Percentiles rank a stretch among this genome's conserved stretches.
These are phyloP conservation scores for Orbilia blumenaviensis DNA, from an alignment of 2,329 filamentous ascomycete species.

Conservation along the genomic window DNA sequence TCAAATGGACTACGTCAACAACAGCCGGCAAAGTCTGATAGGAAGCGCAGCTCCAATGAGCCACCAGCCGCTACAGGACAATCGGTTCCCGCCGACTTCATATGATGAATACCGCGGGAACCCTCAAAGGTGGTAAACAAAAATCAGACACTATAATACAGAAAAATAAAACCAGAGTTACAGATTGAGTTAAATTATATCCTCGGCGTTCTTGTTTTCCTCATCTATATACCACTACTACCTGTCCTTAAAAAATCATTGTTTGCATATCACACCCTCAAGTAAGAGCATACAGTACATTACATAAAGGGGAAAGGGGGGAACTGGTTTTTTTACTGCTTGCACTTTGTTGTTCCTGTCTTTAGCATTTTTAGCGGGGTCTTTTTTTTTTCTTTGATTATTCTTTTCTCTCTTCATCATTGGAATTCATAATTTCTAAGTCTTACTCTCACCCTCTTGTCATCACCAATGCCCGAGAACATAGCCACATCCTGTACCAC, in stretches of 20 bases:
- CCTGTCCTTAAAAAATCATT: constrained; percentile 17
- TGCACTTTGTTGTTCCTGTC: constrained; percentile 6
- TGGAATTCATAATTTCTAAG: constrained; percentile 37
- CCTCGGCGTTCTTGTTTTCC: constrained; percentile 18
- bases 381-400: constrained; percentile 17
- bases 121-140: constrained; percentile 33
- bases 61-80: constrained; percentile 3
- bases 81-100: constrained; percentile 43
- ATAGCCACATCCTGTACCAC: constrained; percentile 19
- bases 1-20: constrained; percentile 24
- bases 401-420: constrained; percentile 7
- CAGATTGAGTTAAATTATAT: constrained; percentile 19
- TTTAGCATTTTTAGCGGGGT: constrained; percentile 54
- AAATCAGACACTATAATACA: neutral
- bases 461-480: constrained; percentile 10
- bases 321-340: constrained; percentile 1
- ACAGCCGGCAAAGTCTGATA: constrained; percentile 50
- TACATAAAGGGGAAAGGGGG: neutral
- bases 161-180: constrained; percentile 4
- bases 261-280: constrained; percentile 1
- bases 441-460: neutral
- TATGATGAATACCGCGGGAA: constrained; percentile 48
- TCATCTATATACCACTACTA: constrained; percentile 5
- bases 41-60: constrained; percentile 35
- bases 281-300: neutral